Evolutionary conservation across 176 grass and related monocot species (phyloP), one percentile per base, ranked within the genome.

Genomic region (bread wheat (Triticum aestivum)): DNA sequence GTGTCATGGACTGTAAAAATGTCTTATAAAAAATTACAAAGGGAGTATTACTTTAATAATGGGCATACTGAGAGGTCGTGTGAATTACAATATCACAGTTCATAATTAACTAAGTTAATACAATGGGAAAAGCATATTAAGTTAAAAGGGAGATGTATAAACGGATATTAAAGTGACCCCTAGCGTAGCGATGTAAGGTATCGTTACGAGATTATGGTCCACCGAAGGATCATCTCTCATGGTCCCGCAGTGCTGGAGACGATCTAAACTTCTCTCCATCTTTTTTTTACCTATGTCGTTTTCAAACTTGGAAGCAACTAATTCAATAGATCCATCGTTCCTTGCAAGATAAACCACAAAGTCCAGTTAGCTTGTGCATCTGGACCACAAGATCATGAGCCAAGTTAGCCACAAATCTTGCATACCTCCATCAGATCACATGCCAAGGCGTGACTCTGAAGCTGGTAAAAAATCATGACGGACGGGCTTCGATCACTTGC

Each of bases 231-330:
- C 24, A 80, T 64, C 37, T 85, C 44, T 26, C 20, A 88, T 70
- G 82, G 89, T 81, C 89, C 89, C 85, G 61, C 18, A 32, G 32
- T 85, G 23, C 63, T 77, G 77, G 81, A 69, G 62, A 76, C 61
- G 38, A 86, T 86, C 62, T 79, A 52, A 20, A 38, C 77, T 77
- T 35, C 27, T 75, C 51, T 7, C 47, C 47, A 15, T 51, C 14
- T 21, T 21, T 63, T 11, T 54, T 32, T 65, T 61, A 77, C 37
- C 49, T 51, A 80, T 88, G 85, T 85, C 81, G 17, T 88, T 63
- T 84, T 88, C 85, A 80, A 84, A 51, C 18, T 84, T 91, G 85
- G 75, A 81, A 87, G 75, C 41, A 75, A 70, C 82, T 85, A 88
- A 91, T 69, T 74, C 85, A 77, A 61, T 51, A 75, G 69, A 87